Base-by-base conservation (phyloP, 495 filamentous ascomycete species). In the Tuber microsphaerosporum region DNA sequence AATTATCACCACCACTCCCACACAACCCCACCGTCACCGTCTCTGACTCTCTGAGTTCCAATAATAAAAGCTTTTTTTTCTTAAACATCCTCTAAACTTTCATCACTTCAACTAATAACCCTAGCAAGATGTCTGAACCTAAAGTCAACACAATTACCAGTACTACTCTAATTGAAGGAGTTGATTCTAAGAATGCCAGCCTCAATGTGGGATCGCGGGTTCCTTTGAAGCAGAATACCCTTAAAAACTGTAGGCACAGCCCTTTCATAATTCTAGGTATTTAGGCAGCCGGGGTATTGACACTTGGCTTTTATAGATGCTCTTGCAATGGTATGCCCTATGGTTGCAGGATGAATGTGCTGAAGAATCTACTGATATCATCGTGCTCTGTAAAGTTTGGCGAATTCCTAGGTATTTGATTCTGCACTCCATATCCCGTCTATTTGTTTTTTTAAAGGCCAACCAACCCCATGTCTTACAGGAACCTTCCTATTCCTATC, bases 401-500 rank as follows among this genome's bases (percentile, higher is more conserved):
- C 12, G 56, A 65, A 65, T 65, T 65, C 17, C 4, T 65, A 65
- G 56, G 56, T 65, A 65, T 31, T 31, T 17, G 26, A 16, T 34
- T 65, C 56, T 7, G 14, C 14, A 17, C 26, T 19, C 26, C 34
- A 34, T 41, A 34, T 31, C 5, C 5, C 14, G 17, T 16, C 26
- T 65, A 65, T 26, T 19, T 34, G 26, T 92, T 92, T 77, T 41
- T 87, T 91, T 12, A 51, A 69, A 31, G 42, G 69, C 65, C 61
- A 75, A 70, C 70, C 20, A 75, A 41, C 71, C 72, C 46, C 46
- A 34, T 61, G 51, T 61, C 2, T 31, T 39, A 41, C 6, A 79
- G 93, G 93, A 41, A 97, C 93, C 0, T 93, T 93, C 77, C 79
- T 94, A 77, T 97, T 94, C 85, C 86, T 95, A 9, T 91, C 94